Evolutionary conservation across 768 basidiomycete species (phyloP).

Genomic region (Lepiota brunneoincarnata): DNA sequence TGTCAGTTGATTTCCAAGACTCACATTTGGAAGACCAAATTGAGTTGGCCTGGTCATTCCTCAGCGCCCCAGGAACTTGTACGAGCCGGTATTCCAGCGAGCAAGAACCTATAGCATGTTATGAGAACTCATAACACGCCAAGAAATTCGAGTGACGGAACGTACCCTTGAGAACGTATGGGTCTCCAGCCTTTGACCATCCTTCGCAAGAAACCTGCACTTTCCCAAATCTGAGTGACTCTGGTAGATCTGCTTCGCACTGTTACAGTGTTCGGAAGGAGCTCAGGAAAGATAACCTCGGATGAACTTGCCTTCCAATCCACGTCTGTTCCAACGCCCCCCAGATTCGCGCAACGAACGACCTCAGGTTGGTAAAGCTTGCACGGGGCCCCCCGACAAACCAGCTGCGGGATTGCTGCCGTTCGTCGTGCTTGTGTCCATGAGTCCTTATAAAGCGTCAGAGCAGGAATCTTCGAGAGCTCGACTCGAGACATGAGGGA

Average conservation of each 20-base stretch:
- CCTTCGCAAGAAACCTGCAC: conserved; percentile 91
- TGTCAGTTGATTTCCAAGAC: conserved; percentile 10
- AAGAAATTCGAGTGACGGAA: background rate
- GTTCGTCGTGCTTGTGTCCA: conserved; percentile 68
- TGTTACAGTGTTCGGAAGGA: conserved; percentile 24
- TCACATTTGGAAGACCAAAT: conserved; percentile 28
- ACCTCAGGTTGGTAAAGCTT: conserved; percentile 76
- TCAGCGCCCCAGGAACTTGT: conserved; percentile 53
- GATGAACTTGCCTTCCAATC: conserved; percentile 79
- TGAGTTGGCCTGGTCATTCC: conserved; percentile 26
- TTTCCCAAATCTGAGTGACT: conserved; percentile 75
- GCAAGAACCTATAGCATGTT: conserved; percentile 64
- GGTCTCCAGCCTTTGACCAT: conserved; percentile 80
- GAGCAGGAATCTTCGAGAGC: conserved; percentile 66
- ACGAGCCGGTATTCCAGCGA: conserved; percentile 82
- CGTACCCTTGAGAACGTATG: conserved; percentile 80
- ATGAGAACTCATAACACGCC: background rate
- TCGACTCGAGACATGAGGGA: conserved; percentile 63
- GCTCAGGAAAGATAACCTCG: background rate
- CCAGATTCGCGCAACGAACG: conserved; percentile 76
- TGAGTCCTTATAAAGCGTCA: conserved; percentile 75
- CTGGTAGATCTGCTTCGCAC: conserved; percentile 91
- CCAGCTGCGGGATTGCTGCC: conserved; percentile 70
- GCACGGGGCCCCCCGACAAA: conserved; percentile 80
- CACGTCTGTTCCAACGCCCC: conserved; percentile 73